phyloP scores from a whole-genome alignment of 768 basidiomycete species.

The Neoboletus subvelutipes region DNA sequence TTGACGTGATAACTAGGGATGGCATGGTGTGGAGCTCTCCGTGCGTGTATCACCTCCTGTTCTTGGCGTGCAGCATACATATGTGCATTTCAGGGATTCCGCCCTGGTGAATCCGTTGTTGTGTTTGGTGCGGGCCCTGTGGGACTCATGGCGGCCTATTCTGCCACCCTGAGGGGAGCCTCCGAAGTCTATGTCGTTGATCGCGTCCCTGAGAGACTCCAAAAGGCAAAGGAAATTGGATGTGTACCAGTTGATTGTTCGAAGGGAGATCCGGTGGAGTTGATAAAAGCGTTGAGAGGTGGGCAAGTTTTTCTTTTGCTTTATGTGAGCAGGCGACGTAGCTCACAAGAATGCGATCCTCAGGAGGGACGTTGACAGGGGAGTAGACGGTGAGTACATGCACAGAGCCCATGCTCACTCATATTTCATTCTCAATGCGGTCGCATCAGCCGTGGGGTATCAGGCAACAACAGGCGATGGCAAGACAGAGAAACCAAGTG shows the following conservation, averaged over 20 bases:
- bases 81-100: not conserved
- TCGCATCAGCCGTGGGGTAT: constrained; percentile 43
- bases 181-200: constrained; percentile 56
- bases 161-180: constrained; percentile 50
- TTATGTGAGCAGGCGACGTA: not conserved
- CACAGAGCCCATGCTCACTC: not conserved
- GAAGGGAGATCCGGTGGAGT: not conserved
- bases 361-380: not conserved
- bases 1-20: not conserved
- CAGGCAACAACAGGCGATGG: constrained; percentile 49
- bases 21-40: not conserved
- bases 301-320: not conserved
- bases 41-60: not conserved
- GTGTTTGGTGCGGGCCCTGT: not conserved
- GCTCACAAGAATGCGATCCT: not conserved
- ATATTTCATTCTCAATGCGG: not conserved
- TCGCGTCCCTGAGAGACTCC: constrained; percentile 44
- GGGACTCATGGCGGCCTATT: constrained; percentile 53
- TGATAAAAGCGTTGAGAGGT: not conserved
- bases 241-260: constrained; percentile 44
- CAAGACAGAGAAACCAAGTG: constrained; percentile 57
- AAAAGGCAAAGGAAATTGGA: constrained; percentile 49
- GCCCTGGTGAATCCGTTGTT: not conserved
- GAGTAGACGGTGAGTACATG: constrained; percentile 3
- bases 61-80: not conserved